Conservation (phyloP, 345 rosid genomes). For the Sapria himalayana region DNA sequence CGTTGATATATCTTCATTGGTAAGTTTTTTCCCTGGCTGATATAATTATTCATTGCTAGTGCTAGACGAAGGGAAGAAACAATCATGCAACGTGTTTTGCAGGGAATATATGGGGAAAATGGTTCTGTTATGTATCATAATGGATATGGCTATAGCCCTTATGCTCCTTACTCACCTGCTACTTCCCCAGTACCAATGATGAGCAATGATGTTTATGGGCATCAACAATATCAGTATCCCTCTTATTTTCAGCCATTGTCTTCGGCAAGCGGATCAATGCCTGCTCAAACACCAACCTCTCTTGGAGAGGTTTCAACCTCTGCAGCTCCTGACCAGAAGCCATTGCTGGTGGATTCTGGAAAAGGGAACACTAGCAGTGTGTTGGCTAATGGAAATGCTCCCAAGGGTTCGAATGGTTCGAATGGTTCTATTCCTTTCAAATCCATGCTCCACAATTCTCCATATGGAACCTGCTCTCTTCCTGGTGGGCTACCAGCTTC, state of each 20-base stretch:
- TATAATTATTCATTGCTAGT: no score
- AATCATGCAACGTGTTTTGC: no score
- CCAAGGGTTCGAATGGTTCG: constrained; percentile 31
- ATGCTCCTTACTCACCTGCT: constrained; percentile 74
- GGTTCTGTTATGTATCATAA: constrained; percentile 57
- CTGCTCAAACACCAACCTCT: constrained; percentile 23
- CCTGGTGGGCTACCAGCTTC: constrained; percentile 26
- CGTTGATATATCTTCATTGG: constrained; percentile 46
- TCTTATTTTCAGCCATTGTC: constrained; percentile 39
- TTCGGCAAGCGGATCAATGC: constrained; percentile 27
- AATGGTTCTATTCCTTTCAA: constrained; percentile 34
- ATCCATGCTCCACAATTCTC: constrained; percentile 25
- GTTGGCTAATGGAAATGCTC: constrained; percentile 20
- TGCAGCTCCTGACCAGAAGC: constrained; percentile 36
- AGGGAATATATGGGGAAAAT: constrained; percentile 70
- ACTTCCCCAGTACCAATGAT: constrained; percentile 53
- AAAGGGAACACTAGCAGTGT: constrained; percentile 26
- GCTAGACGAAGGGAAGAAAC: no score
- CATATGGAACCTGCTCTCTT: constrained; percentile 33
- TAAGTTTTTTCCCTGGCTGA: constrained; percentile 12
- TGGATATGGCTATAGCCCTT: constrained; percentile 47
- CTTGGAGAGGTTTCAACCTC: constrained; percentile 37
- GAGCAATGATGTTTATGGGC: constrained; percentile 69
- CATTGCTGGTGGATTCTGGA: constrained; percentile 28
- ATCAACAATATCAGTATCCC: constrained; percentile 89